These are phyloP conservation scores for Apostasia shenzhenica DNA, from an alignment of 106 monocot genomes.

Conservation along the genomic window DNA sequence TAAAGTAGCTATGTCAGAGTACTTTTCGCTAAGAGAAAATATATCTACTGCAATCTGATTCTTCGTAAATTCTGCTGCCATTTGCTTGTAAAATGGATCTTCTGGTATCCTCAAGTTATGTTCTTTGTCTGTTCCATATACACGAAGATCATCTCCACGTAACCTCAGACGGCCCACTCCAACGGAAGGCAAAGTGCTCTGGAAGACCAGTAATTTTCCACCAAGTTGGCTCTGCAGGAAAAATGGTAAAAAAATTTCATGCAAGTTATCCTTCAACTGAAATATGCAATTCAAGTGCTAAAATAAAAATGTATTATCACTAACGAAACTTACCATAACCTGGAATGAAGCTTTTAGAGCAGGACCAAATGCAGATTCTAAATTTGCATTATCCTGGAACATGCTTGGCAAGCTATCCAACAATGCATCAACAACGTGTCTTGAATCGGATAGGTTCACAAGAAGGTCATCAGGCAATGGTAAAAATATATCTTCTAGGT, in stretches of 20 bases:
- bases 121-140: constrained; percentile 92
- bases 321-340: constrained; percentile 68
- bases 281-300: neutral
- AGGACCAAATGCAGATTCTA: constrained; percentile 93
- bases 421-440: constrained; percentile 83
- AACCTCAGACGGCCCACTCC: constrained; percentile 79
- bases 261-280: neutral
- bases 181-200: constrained; percentile 87
- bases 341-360: constrained; percentile 92
- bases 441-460: constrained; percentile 89
- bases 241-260: constrained; percentile 1
- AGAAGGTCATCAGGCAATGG: constrained; percentile 98
- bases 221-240: constrained; percentile 80
- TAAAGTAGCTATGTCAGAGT: constrained; percentile 85
- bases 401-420: constrained; percentile 83
- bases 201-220: constrained; percentile 84
- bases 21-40: constrained; percentile 75
- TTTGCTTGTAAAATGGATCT: constrained; percentile 97
- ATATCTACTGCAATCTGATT: constrained; percentile 84
- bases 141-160: constrained; percentile 83
- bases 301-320: neutral
- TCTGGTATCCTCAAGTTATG: constrained; percentile 68
- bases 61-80: constrained; percentile 98
- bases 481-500: constrained; percentile 92
- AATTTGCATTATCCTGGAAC: constrained; percentile 88